A percentile compares a stretch with the other conserved stretches of the same genome.
These are phyloP conservation scores for Lactarius hatsudake DNA, from an alignment of 768 basidiomycete species.

Conservation along the genomic window DNA sequence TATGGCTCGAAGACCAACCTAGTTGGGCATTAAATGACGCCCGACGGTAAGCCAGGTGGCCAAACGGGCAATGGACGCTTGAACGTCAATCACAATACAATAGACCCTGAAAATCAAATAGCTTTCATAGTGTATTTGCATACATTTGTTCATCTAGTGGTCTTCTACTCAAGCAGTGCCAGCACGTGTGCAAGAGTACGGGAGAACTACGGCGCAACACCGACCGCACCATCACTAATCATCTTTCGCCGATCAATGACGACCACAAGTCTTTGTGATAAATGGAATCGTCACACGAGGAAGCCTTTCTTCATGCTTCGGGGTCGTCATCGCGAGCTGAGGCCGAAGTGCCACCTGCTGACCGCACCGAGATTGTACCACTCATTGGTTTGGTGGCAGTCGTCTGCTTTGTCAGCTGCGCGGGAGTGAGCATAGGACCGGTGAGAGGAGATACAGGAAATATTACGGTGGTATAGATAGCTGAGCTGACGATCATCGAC, in stretches of 20 bases:
- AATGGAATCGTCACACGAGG: not conserved
- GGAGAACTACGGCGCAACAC: no score
- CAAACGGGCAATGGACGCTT: no score
- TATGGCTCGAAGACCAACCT: no score
- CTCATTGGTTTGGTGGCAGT: constrained; percentile 4
- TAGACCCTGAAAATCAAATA: no score
- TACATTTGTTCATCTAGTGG: no score
- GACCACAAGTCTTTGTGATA: not conserved
- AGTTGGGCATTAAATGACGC: no score
- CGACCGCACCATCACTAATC: not conserved
- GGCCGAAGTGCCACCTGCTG: not conserved
- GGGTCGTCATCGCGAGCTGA: not conserved
- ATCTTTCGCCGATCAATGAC: not conserved
- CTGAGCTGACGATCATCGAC: constrained; percentile 58
- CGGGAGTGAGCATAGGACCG: not conserved
- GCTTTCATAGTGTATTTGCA: no score
- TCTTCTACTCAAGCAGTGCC: no score
- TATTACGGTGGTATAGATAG: constrained; percentile 64
- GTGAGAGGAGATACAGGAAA: constrained; percentile 2
- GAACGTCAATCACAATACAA: no score
- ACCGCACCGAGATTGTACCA: constrained; percentile 8
- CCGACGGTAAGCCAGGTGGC: no score
- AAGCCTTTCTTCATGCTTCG: not conserved
- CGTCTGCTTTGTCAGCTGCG: constrained; percentile 14
- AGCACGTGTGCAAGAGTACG: no score